These are phyloP conservation scores for Fusarium camptoceras DNA, from an alignment of 2,329 filamentous ascomycete species.

Conservation along the genomic window DNA sequence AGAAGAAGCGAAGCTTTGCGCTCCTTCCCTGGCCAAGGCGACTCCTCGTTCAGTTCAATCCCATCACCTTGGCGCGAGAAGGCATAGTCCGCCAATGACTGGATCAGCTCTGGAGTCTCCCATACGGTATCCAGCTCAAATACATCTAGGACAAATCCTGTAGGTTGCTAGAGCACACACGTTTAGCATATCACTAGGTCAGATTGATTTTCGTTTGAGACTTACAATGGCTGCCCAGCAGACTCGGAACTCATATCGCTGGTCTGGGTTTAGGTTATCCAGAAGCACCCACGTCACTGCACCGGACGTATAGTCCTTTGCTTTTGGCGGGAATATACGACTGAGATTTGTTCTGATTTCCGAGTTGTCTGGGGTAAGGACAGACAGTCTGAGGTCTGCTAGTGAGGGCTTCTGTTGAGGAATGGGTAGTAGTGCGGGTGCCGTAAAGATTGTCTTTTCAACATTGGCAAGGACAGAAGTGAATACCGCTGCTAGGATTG, in stretches of 20 bases:
- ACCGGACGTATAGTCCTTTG: constrained; percentile 61
- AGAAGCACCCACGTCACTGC: constrained; percentile 83
- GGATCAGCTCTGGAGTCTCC: constrained; percentile 70
- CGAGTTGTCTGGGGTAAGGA: constrained; percentile 69
- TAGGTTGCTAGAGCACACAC: constrained; percentile 78
- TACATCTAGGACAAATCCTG: constrained; percentile 77
- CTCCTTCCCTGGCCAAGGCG: constrained; percentile 26
- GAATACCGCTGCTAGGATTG: constrained; percentile 27
- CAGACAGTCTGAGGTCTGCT: constrained; percentile 71
- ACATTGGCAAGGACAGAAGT: constrained; percentile 72
- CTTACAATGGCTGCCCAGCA: constrained; percentile 94
- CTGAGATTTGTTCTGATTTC: constrained; percentile 72
- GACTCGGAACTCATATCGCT: constrained; percentile 89
- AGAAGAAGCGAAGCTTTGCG: constrained; percentile 69
- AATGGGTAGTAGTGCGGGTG: constrained; percentile 68
- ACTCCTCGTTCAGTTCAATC: constrained; percentile 11
- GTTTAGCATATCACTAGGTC: constrained; percentile 13
- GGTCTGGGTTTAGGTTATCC: constrained; percentile 73
- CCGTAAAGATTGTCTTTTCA: constrained; percentile 91
- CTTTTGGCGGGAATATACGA: constrained; percentile 73
- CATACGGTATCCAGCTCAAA: constrained; percentile 72
- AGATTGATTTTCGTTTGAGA: constrained; percentile 31
- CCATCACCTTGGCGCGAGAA: constrained; percentile 57
- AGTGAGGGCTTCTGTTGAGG: constrained; percentile 54
- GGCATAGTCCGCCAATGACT: constrained; percentile 73